These are phyloP conservation scores for Imleria badia DNA, from an alignment of 768 basidiomycete species.

Conservation along the genomic window DNA sequence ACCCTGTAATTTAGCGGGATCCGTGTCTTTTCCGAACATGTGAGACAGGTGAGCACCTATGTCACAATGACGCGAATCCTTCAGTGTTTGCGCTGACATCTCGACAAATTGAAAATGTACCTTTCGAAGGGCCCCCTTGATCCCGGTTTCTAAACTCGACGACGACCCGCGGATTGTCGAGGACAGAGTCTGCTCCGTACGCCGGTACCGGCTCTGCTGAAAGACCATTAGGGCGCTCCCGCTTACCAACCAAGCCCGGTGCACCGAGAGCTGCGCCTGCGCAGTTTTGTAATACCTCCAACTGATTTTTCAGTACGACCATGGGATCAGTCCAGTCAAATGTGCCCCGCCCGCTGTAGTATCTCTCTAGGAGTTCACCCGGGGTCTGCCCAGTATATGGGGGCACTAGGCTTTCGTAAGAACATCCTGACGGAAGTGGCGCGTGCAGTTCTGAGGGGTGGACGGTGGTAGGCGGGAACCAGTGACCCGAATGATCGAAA, in stretches of 20 bases:
- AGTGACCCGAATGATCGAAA: background rate
- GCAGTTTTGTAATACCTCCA: background rate
- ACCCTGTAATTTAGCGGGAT: background rate
- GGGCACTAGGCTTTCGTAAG: background rate
- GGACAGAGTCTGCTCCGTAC: background rate
- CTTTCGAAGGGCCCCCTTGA: background rate
- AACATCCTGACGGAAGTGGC: background rate
- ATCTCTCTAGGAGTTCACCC: background rate
- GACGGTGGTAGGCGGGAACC: conserved; percentile 4
- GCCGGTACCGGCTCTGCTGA: background rate
- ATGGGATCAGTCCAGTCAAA: background rate
- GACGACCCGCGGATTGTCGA: no score
- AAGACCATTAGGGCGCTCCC: background rate
- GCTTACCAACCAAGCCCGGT: background rate
- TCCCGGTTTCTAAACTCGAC: conserved; percentile 4
- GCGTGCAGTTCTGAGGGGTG: background rate
- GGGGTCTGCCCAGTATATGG: background rate
- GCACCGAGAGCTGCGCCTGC: background rate
- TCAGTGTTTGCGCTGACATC: background rate
- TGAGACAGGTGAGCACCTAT: background rate
- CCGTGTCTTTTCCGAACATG: accelerated
- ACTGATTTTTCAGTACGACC: background rate
- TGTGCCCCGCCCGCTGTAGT: background rate
- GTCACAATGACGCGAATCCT: background rate
- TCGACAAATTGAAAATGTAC: background rate